Evolutionary conservation across 768 basidiomycete species (phyloP), one percentile per base, ranked within the genome.

Genomic region (Phlegmacium glaucopus): DNA sequence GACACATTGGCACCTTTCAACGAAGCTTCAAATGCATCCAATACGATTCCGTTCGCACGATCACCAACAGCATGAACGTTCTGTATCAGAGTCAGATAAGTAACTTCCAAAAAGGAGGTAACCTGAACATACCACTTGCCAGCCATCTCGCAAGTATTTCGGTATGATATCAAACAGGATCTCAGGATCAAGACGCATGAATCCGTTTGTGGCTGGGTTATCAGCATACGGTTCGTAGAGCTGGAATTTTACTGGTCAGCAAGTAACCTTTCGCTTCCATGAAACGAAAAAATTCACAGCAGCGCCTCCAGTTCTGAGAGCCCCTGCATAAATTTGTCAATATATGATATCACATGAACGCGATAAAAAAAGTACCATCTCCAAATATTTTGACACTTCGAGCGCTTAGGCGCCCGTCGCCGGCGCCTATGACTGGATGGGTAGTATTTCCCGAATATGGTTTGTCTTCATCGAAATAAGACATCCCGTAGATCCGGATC

Each of bases 21-120:
- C 4, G 83, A 78, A 15, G 72, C 70, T 62, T 93, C 89, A 55
- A 95, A 94, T 0, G 85, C 83, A 61, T 94, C 83, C 29, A 96
- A 64, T 13, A 94, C 85, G 36, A 91, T 74, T 15, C 82, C 76
- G 62, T 95, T 95, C 34, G 93, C 92, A 42, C 85, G 80, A 64
- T 97, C 94, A 9, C 89, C 89, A 32, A 91, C 87, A 13, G 87
- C 87, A 63, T 90, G 89, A 12, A 93, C 82, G 57, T 94, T 93
- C 92, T 94, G 34, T 15, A 4, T 15, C 27, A 45, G 18, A 9
- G 42, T 12, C 35, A 15, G 35, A 16, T 22, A 22, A 26, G 28
- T 5, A 30, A 25, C 32, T 38, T 15, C 22, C 26, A 5, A 22
- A 22, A 44, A 16, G 44, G 38, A 7, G 44, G 28, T 27, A 17